These are phyloP conservation scores for Arthroderma sp. DNA, from an alignment of 2,329 filamentous ascomycete genomes.

Conservation along the genomic window DNA sequence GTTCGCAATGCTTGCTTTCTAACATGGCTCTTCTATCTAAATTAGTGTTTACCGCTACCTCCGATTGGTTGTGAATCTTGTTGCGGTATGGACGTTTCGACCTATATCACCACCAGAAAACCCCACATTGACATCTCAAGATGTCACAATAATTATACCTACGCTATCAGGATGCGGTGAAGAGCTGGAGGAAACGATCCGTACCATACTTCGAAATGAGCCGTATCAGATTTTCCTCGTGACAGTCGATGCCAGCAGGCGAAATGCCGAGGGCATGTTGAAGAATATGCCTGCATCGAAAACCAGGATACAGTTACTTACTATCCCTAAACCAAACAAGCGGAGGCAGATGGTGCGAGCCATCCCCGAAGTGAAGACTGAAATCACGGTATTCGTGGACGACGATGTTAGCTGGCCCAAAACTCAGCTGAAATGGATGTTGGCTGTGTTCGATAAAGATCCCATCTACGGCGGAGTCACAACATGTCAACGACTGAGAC, in stretches of 20 bases:
- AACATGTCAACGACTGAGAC: slow-evolving; percentile 74
- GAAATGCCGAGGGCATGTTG: slow-evolving; percentile 52
- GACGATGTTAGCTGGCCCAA: slow-evolving; percentile 90
- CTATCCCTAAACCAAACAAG: slow-evolving; percentile 82
- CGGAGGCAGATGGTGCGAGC: slow-evolving; percentile 85
- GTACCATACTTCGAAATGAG: slow-evolving; percentile 39
- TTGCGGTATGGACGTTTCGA: slow-evolving; percentile 76
- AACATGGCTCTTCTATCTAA: slow-evolving; percentile 2
- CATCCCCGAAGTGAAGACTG: slow-evolving; percentile 69
- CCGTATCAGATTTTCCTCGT: slow-evolving; percentile 66
- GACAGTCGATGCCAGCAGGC: slow-evolving; percentile 68
- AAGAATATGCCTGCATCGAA: slow-evolving; percentile 41
- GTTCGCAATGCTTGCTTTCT: slow-evolving; percentile 3
- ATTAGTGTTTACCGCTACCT: slow-evolving; percentile 74
- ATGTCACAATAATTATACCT: slow-evolving; percentile 90
- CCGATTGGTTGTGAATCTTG: slow-evolving; percentile 69
- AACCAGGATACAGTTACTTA: slow-evolving; percentile 59
- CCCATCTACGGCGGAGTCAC: slow-evolving; percentile 73
- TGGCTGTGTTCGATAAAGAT: slow-evolving; percentile 79
- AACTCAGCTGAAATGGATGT: slow-evolving; percentile 77
- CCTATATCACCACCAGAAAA: slow-evolving; percentile 71
- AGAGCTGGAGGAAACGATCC: slow-evolving; percentile 67
- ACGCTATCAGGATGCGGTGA: slow-evolving; percentile 80
- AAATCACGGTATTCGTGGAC: slow-evolving; percentile 83
- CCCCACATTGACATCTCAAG: slow-evolving; percentile 62